Evolutionary conservation across 2,329 filamentous ascomycete species (phyloP), one percentile per base, ranked within the genome.

Genomic region (Fusarium lyarnte): DNA sequence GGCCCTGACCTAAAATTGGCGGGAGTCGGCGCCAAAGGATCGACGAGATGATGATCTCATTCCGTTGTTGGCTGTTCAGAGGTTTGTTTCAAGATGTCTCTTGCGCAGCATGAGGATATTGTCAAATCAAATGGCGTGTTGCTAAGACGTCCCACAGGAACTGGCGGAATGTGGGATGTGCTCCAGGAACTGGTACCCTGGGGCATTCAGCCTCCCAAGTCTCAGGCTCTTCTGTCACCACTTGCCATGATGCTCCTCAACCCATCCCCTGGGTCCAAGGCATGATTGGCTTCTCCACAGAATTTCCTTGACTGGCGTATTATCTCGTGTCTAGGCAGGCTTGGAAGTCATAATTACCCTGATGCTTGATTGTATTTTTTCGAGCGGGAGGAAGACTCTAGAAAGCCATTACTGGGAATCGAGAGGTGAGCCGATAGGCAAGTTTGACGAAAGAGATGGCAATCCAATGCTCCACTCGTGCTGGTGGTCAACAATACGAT

Each of bases 1-100:
- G 47, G 67, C 63, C 72, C 63, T 73, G 66, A 68, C 72, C 60
- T 70, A 74, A 74, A 75, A 72, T 71, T 75, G 75, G 71, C 73
- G 75, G 74, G 74, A 77, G 64, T 77, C 72, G 74, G 75, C 70
- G 75, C 66, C 74, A 76, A 73, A 74, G 58, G 75, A 77, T 77
- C 75, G 74, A 77, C 75, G 69, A 71, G 69, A 71, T 72, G 74
- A 77, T 77, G 75, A 77, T 77, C 75, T 77, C 75, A 77, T 77
- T 77, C 75, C 72, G 68, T 62, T 74, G 75, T 75, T 74, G 74
- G 72, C 39, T 66, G 64, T 67, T 63, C 72, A 73, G 75, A 74
- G 70, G 75, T 76, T 76, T 77, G 75, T 77, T 77, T 77, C 75
- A 77, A 77, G 70, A 73, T 76, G 61, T 67, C 29, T 61, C 51